Evolutionary conservation across 371 early-diverging fungal genomes (phyloP).

Genomic region (Rhizopus stolonifer): DNA sequence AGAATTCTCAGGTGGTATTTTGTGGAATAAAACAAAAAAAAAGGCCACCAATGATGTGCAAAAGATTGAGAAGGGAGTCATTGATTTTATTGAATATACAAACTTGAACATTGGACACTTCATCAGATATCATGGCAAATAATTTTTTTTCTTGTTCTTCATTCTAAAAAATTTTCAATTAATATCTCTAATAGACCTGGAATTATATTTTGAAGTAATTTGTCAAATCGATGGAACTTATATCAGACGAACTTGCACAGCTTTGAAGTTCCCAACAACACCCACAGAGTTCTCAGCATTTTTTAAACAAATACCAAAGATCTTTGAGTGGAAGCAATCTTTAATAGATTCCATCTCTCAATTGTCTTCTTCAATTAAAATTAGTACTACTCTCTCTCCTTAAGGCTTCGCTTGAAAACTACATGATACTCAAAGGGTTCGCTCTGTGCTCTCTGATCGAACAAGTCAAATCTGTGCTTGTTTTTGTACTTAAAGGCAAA

Average conservation of each 20-base stretch:
- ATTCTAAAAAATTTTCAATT: neutral
- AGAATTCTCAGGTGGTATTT: too few species aligned
- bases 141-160: slow-evolving; percentile 1
- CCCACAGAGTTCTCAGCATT: neutral
- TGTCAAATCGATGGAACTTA: neutral
- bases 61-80: slow-evolving; percentile 12
- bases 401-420: too few species aligned
- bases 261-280: neutral
- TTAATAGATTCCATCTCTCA: neutral
- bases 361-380: neutral
- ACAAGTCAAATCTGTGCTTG: too few species aligned
- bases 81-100: slow-evolving; percentile 13
- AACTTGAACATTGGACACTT: slow-evolving; percentile 10
- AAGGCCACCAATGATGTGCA: slow-evolving; percentile 5
- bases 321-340: neutral
- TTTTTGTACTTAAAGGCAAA: too few species aligned
- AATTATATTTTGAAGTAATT: slow-evolving; percentile 1
- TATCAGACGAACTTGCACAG: neutral
- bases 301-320: neutral
- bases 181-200: slow-evolving; percentile 10
- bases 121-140: slow-evolving; percentile 16
- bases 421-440: too few species aligned
- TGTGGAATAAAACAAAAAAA: too few species aligned
- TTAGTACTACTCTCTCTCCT: too few species aligned
- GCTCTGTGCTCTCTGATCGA: too few species aligned